These are phyloP conservation scores for Coniochaeta sp. DNA, from an alignment of 2,329 filamentous ascomycete genomes.

Conservation along the genomic window DNA sequence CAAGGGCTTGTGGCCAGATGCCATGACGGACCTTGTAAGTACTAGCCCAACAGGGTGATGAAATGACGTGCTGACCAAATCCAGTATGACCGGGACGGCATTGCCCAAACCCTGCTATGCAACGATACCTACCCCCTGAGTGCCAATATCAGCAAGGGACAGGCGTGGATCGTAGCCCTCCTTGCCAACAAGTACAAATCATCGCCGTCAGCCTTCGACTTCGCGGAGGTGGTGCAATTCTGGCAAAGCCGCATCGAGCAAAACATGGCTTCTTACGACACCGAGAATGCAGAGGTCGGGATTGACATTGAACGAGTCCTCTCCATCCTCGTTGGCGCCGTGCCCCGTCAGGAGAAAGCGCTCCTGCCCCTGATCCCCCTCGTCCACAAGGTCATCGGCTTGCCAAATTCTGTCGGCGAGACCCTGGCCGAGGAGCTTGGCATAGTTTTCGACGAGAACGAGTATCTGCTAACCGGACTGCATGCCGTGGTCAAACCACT, in stretches of 20 bases:
- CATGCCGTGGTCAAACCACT: slow-evolving; percentile 37
- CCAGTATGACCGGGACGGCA: slow-evolving; percentile 14
- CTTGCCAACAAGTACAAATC: slow-evolving; percentile 37
- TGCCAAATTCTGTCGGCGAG: slow-evolving; percentile 21
- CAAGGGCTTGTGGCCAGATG: slow-evolving; percentile 19
- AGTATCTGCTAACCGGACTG: slow-evolving; percentile 29
- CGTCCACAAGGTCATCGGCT: slow-evolving; percentile 24
- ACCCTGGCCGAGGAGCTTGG: slow-evolving; percentile 34
- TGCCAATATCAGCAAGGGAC: neutral
- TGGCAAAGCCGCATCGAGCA: slow-evolving; percentile 12
- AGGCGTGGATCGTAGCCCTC: slow-evolving; percentile 26
- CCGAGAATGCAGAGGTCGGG: slow-evolving; percentile 7
- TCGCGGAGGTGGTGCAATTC: slow-evolving; percentile 12
- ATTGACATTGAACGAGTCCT: slow-evolving; percentile 15
- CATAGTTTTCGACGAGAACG: slow-evolving; percentile 31
- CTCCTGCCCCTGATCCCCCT: slow-evolving; percentile 20
- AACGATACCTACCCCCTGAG: slow-evolving; percentile 3
- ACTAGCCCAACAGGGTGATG: neutral
- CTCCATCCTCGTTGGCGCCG: slow-evolving; percentile 17
- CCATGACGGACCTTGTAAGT: slow-evolving; percentile 17
- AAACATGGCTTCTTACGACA: slow-evolving; percentile 4
- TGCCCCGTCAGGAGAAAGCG: slow-evolving; percentile 24
- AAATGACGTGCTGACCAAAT: neutral
- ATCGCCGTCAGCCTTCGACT: slow-evolving; percentile 9
- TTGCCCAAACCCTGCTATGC: slow-evolving; percentile 13